A percentile compares a stretch with the other conserved stretches of the same genome.
Conservation (phyloP, 1,139 yeast species). For the Magnusiomyces tetraspermus region DNA sequence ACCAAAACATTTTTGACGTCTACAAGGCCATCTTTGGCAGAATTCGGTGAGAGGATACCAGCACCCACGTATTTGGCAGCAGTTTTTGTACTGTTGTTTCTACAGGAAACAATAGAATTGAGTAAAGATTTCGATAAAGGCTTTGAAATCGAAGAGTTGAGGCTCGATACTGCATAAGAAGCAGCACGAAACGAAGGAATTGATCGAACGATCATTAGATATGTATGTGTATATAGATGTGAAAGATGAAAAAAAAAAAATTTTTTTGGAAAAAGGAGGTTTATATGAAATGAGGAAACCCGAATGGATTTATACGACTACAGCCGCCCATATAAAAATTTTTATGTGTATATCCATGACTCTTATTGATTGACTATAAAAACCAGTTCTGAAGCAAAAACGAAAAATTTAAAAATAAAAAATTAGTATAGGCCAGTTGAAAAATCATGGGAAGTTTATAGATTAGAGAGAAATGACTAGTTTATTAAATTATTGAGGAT, state of each 20-base stretch:
- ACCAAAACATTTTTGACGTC: conserved; percentile 85
- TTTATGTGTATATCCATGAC: too few relatives aligned
- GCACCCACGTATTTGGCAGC: conserved; percentile 47
- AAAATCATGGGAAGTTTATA: too few relatives aligned
- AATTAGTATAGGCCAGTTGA: too few relatives aligned
- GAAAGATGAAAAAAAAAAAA: conserved; percentile 5
- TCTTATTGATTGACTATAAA: too few relatives aligned
- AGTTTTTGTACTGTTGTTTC: conserved; percentile 16
- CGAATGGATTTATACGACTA: too few relatives aligned
- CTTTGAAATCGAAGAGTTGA: conserved; percentile 17
- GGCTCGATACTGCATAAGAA: conserved; percentile 19
- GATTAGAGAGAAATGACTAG: too few relatives aligned
- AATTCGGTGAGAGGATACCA: conserved; percentile 41
- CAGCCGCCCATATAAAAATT: too few relatives aligned
- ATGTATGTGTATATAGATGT: background rate
- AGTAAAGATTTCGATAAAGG: background rate
- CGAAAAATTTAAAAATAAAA: too few relatives aligned
- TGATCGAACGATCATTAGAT: conserved; percentile 5
- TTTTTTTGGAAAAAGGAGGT: background rate
- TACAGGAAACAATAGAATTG: conserved; percentile 7
- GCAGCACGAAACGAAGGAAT: conserved; percentile 3
- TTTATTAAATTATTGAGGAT: too few relatives aligned
- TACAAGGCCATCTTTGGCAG: conserved; percentile 50
- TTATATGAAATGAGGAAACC: too few relatives aligned
- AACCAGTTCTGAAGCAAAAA: too few relatives aligned